Evolutionary conservation across 2,329 filamentous ascomycete genomes (phyloP), one percentile per base, ranked within the genome.

Genomic region (Celoporthe dispersa): DNA sequence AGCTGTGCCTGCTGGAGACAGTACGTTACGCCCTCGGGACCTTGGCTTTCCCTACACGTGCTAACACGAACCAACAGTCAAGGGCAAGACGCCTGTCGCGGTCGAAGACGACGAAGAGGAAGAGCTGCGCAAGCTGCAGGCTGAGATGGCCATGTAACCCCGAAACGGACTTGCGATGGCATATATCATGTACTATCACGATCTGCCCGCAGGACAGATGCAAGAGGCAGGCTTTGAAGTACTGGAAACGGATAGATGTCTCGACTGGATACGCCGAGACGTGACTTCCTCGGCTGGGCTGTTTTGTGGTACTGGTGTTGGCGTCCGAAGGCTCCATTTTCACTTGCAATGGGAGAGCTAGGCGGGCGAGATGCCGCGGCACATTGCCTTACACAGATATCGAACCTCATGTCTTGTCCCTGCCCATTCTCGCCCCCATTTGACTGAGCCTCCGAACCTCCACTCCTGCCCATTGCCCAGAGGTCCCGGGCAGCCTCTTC

Each of bases 61-160:
- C 71, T 41, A 28, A 61, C 37, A 16, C 19, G 12, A 31, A 67
- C 41, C 19, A 39, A 71, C 71, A 87, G 84, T 85, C 80, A 85
- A 85, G 83, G 80, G 83, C 74, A 85, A 88, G 75, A 64, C 65
- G n/a, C 78, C 81, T 25, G 79, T 79, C 22, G 82, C 83, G 72
- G 79, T 81, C 75, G 94, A 97, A 80, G 94, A 98, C 80, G 95
- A 98, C 86, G 96, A 98, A 79, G 95, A 98, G 81, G 95, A 91
- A 77, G 95, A 98, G 84, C 85, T 98, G 78, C 89, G 92, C 81
- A 98, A 96, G 83, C 82, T 99, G 75, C 94, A 97, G 80, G 94
- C 94, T 48, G 95, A 98, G 82, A 98, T 98, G 95, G 94, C 94
- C 74, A 97, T 98, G 91, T 97, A 78, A 86, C 35, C 11, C 57